Base-by-base conservation (phyloP, 306 rosid genomes). In the Medicago arabica region DNA sequence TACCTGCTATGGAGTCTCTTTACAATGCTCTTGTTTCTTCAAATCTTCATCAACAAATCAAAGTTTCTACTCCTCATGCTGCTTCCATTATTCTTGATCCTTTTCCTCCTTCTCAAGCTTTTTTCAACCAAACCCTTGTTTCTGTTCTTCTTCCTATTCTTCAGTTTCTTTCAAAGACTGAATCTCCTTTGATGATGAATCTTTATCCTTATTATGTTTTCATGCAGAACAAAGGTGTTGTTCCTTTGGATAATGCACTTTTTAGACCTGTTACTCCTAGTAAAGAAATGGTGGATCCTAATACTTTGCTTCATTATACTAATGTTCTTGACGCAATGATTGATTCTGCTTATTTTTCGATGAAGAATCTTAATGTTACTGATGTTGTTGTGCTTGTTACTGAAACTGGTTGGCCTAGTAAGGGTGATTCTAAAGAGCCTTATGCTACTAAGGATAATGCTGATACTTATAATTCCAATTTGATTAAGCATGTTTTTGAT, bases 271-370 rank as follows among this genome's bases (percentile, higher is more conserved):
- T 95, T 62, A 90, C 88, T 14, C 97, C 99, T 12, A 75, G 87
- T 2, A 88, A 92, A 40, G 99, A 95, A 81, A 95, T 95, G 99
- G 99, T 95, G 5, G 97, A 95, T 67, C 99, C 99, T 49, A 95
- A 95, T 74, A 95, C 99, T 40, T 54, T 95, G 82, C 91, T 95
- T 49, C 99, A 95, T 36, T 95, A 95, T 41, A 88, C 95, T 7
- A 95, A 85, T 74, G 93, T 95, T 4, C 82, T 92, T 1, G 99
- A 95, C 50, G 99, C 99, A 0, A 92, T 92, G 99, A 69, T 95
- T 5, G 99, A 92, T 10, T 86, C 99, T 8, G 92, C 97, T 8
- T 92, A 95, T 78, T 89, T 86, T 44, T 95, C 99, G 2, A 92
- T 95, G 97, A 90, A 83, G 83, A 95, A 92, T 78, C 90, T 95